Evolutionary conservation across 2,329 filamentous ascomycete genomes (phyloP).

Genomic region (Nothophoma quercina): DNA sequence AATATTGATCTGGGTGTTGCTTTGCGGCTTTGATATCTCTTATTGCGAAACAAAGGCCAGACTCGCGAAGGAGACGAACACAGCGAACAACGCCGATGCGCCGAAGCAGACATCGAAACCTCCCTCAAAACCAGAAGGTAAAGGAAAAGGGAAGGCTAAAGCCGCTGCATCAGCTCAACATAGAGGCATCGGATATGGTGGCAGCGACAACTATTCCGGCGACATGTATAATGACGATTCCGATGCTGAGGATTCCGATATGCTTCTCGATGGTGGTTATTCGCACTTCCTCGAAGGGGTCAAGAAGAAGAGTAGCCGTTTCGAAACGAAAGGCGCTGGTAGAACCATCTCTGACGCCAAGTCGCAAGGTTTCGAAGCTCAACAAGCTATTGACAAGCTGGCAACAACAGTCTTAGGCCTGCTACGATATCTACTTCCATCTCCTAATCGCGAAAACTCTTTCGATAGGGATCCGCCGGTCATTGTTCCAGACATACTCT

Average conservation of each 20-base stretch:
- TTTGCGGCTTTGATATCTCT: constrained; percentile 48
- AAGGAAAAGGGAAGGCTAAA: constrained; percentile 4
- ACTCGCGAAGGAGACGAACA: constrained; percentile 11
- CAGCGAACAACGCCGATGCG: too few relatives aligned
- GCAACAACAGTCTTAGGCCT: constrained; percentile 24
- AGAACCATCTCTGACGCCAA: neutral
- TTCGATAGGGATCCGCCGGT: constrained; percentile 44
- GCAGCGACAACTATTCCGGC: neutral
- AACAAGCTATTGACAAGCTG: constrained; percentile 14
- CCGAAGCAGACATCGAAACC: constrained; percentile 5
- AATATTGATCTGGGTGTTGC: constrained; percentile 47
- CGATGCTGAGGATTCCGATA: neutral
- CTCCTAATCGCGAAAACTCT: constrained; percentile 19
- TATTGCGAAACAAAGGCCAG: constrained; percentile 20
- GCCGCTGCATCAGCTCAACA: neutral
- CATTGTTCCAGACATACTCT: constrained; percentile 44
- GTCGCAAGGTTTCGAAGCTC: neutral
- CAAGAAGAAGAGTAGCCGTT: neutral
- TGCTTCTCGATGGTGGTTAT: neutral
- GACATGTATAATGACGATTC: neutral
- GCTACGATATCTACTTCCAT: constrained; percentile 38
- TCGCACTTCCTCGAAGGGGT: neutral
- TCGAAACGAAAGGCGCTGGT: neutral
- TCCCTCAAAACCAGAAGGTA: neutral
- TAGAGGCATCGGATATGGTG: constrained; percentile 23